A percentile compares a stretch with the other conserved stretches of the same genome.
Conservation (phyloP, 495 filamentous ascomycete species). For the Penicillium soppii region DNA sequence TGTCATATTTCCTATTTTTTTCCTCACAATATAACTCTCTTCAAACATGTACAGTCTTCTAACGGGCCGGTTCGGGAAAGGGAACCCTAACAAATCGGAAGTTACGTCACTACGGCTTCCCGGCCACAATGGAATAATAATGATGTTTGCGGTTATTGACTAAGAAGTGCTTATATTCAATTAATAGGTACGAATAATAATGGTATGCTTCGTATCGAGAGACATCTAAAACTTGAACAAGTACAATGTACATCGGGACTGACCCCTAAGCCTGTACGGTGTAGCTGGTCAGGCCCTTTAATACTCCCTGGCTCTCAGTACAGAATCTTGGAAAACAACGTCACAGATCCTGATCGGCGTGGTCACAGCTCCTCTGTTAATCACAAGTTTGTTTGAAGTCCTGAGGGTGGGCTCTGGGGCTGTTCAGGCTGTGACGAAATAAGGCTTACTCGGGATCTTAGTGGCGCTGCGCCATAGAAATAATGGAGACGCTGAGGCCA, state of each 20-base stretch:
- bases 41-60: neutral
- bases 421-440: constrained; percentile 1
- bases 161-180: too few relatives aligned
- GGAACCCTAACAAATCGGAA: neutral
- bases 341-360: constrained; percentile 1
- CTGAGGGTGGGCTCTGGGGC: neutral
- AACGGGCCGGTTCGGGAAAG: constrained; percentile 9
- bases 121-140: constrained; percentile 7
- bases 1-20: neutral
- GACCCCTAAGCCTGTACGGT: neutral
- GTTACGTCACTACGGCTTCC: constrained; percentile 13
- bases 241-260: neutral
- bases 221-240: too few relatives aligned
- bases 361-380: neutral
- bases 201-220: too few relatives aligned
- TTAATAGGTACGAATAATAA: too few relatives aligned
- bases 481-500: neutral
- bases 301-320: neutral
- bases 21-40: neutral
- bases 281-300: neutral
- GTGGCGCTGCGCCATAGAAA: neutral
- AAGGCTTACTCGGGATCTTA: neutral
- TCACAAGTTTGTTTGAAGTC: neutral
- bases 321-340: constrained; percentile 3
- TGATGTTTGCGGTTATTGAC: constrained; percentile 10